Evolutionary conservation across 257 asterid genomes (phyloP).

Genomic region (Nicotiana attenuata): DNA sequence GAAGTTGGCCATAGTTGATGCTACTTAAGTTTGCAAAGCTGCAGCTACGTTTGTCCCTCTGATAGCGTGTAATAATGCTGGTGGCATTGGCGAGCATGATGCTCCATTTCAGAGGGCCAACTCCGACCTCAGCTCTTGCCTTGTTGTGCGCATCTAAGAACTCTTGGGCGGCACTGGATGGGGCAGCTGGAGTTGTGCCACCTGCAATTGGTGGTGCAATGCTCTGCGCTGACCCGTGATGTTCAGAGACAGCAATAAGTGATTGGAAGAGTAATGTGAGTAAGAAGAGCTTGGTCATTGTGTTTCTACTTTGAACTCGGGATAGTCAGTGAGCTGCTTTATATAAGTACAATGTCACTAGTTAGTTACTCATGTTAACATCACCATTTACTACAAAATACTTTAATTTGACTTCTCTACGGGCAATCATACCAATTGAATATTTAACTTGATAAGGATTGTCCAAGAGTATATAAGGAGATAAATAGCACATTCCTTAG

Average conservation of each 20-base stretch:
- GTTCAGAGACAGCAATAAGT: not conserved
- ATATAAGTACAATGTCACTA: not conserved
- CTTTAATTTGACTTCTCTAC: not conserved
- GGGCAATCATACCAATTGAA: not conserved
- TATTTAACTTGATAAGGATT: not conserved
- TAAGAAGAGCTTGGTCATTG: conserved; percentile 10
- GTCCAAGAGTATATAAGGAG: not conserved
- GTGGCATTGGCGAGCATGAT: conserved; percentile 53
- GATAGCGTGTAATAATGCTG: conserved; percentile 50
- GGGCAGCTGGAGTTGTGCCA: not conserved
- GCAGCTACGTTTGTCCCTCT: conserved; percentile 61
- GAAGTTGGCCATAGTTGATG: conserved; percentile 67
- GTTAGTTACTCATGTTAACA: not conserved
- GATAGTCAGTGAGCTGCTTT: not conserved
- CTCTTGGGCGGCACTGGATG: conserved; percentile 27
- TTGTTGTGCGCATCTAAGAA: conserved; percentile 61
- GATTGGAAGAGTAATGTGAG: not conserved
- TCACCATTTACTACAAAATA: not conserved
- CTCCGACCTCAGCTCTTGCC: conserved; percentile 70
- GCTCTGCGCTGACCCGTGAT: conserved; percentile 18
- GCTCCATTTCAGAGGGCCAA: conserved; percentile 64
- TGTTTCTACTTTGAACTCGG: not conserved
- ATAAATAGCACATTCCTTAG: too few relatives aligned
- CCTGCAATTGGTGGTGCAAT: conserved; percentile 22
- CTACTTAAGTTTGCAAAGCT: conserved; percentile 46